Base-by-base conservation (phyloP, 1,284 basidiomycete genomes). In the Boletus hoseneyae region DNA sequence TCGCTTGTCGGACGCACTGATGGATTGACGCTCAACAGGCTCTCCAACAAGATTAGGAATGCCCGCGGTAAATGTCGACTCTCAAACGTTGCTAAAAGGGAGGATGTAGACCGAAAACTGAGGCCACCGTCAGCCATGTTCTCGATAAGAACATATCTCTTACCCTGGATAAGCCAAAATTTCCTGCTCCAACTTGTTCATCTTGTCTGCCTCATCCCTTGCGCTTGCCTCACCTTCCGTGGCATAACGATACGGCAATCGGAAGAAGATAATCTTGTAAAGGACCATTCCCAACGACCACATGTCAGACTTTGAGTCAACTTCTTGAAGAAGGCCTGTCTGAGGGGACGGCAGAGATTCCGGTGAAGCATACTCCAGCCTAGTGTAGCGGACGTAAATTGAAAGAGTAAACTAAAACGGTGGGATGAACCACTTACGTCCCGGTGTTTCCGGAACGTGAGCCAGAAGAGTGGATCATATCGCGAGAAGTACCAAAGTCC, bases 401-500 rank as follows among this genome's bases (percentile, higher is more conserved):
- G 12, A 30, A 30, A 12, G 29, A 4, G 29, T 30, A 10, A 6
- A 6, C 3, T 12, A 13, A 30, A 30, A 30, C 29, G 23, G 6
- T 25, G 23, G 5, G 5, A 15, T 6, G 13, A 27, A 53, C n/a
- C 11, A 86, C 93, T 68, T 74, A 91, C 75, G 93, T 97, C 55
- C 94, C 93, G 16, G 93, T 97, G 64, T 96, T 93, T 7, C 94
- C 94, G 2, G 90, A 90, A 15, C 92, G 79, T 30, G 77, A 70
- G 13, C 80, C 71, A 12, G 82, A 76, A 3, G 79, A 77, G 37
- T 82, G 80, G 6, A 94, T 74, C 85, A 90, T 91, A 61, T 94
- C 92, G 42, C 90, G 83, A 11, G 92, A 95, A 0, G 93, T 96
- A 4, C 94, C 94, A 68, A 97, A 97, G 62, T 97, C 94, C 1